Evolutionary conservation across 352 stramenopile species (phyloP), one percentile per base, ranked within the genome.

Genomic region (Phytophthora crassamura): DNA sequence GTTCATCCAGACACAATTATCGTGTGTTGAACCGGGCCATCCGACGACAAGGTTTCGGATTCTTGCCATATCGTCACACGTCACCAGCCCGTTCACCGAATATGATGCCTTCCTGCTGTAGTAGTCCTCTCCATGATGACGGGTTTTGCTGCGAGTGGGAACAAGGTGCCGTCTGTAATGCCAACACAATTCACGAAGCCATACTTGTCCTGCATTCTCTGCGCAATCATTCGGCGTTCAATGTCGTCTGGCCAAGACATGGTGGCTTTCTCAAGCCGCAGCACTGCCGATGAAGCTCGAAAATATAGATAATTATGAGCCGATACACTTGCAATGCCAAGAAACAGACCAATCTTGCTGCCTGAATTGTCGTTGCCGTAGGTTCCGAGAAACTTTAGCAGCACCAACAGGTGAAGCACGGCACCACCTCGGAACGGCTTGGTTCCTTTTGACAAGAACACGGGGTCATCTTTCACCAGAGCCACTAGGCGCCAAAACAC

Each of bases 351-450:
- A 3, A 76, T 30, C 4, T 67, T 68, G 11, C 32, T 16, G 0
- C 57, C 41, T 0, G 51, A 67, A 22, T 73, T 78, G 22, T 50
- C 61, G 33, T 75, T 75, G 0, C 66, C 61, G 12, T 38, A 69
- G 14, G 42, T 67, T 4, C 67, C 71, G 0, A 76, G 49, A 45
- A 54, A 76, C 54, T 74, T 70, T 10, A 79, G 56, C 15, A 79
- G 48, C 11, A 61, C 46, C 39, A 76, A 14, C 1, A 75, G 12
- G 34, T 70, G 57, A 16, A 78, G 46, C 32, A 63, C 52, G 4
- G 50, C 50, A 2, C 59, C 49, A 22, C 67, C 71, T 18, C 67
- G 50, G 25, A 74, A 69, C 9, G 49, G 62, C 5, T 58, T 64
- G 18, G 5, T 59, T 1, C 36, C 48, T 2, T 10, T 36, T 9